Conservation (phyloP, 1,284 basidiomycete species). For the Leccinum solheimii region DNA sequence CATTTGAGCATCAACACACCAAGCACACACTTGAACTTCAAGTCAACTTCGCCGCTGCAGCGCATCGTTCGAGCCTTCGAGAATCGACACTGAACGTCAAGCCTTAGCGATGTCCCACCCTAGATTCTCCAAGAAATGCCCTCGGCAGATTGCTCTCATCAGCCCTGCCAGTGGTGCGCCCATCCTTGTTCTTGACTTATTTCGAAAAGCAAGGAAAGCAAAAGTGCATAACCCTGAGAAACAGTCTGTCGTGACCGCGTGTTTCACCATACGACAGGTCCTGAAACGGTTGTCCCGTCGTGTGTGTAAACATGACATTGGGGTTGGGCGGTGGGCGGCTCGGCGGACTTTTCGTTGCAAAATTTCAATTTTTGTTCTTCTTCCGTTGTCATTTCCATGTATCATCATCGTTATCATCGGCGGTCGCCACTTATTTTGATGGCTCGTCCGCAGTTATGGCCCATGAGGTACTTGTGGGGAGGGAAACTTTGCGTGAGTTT, state of each 20-base stretch:
- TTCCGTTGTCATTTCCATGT: neutral
- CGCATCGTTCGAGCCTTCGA: neutral
- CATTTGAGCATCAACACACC: neutral
- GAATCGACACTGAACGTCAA: neutral
- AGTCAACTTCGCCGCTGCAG: neutral
- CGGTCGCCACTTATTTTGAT: neutral
- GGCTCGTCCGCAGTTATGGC: neutral
- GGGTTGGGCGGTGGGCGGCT: neutral
- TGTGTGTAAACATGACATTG: neutral
- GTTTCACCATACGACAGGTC: conserved; percentile 12
- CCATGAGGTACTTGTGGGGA: neutral
- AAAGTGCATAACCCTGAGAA: conserved; percentile 5
- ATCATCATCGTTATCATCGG: neutral
- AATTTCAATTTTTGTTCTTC: neutral
- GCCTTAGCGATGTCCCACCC: conserved; percentile 2
- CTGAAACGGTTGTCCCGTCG: conserved; percentile 13
- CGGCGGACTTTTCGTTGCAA: conserved; percentile 1
- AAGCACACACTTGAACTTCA: neutral
- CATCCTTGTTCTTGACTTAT: neutral
- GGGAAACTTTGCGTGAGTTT: neutral
- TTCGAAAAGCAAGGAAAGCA: neutral
- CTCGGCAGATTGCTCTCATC: neutral
- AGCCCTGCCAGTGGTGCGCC: neutral
- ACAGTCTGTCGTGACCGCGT: conserved; percentile 1
- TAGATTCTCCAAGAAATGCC: neutral